Percentiles rank a stretch among this genome's conserved stretches.
Evolutionary conservation across 805 yeast species (phyloP).

Genomic region (Wickerhamiella vanderwaltii): DNA sequence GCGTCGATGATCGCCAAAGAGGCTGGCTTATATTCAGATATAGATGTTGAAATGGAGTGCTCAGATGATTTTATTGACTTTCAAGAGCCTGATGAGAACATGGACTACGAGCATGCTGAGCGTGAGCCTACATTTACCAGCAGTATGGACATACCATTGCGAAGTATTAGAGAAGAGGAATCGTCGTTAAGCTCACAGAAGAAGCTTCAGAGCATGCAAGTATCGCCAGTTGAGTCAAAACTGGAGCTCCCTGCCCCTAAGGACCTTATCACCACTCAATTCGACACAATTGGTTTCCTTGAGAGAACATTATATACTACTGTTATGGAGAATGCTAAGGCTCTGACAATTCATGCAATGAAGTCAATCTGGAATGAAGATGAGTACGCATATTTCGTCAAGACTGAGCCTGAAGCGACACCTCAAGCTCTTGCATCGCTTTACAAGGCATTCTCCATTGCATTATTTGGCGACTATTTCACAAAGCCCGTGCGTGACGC

Average conservation of each 20-base stretch:
- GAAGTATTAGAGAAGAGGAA: background rate
- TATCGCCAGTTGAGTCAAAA: background rate
- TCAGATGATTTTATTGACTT: constrained; percentile 5
- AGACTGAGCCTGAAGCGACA: background rate
- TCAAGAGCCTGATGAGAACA: background rate
- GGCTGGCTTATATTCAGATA: constrained; percentile 18
- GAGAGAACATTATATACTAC: background rate
- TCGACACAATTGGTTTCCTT: background rate
- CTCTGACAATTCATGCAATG: background rate
- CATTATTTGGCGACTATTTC: background rate
- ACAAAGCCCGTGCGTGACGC: background rate
- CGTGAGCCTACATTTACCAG: background rate
- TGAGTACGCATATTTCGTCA: background rate
- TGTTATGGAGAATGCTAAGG: background rate
- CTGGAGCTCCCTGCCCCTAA: background rate
- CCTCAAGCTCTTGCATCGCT: background rate
- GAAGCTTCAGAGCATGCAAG: too few relatives aligned
- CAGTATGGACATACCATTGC: background rate
- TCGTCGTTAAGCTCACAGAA: too few relatives aligned
- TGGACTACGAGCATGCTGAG: background rate
- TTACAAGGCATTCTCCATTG: background rate
- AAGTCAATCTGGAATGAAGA: background rate
- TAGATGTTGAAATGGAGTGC: constrained; percentile 12
- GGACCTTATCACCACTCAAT: background rate
- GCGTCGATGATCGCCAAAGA: constrained; percentile 33